phyloP scores from a whole-genome alignment of 352 stramenopile species.

The Pythium coloratum region DNA sequence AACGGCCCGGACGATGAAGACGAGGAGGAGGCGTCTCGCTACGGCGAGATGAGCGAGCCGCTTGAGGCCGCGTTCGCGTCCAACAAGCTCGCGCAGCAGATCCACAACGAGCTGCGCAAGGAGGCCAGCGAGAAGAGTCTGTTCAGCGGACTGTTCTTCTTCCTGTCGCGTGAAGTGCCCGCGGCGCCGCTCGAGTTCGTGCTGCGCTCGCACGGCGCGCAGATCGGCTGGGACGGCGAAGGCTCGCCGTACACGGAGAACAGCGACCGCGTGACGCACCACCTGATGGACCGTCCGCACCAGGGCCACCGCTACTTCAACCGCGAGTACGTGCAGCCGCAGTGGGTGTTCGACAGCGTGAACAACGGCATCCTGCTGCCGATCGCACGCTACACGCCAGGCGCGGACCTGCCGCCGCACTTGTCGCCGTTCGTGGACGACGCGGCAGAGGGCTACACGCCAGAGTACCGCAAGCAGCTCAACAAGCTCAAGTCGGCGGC shows the following conservation, averaged over 20 bases:
- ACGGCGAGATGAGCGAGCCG: conserved; percentile 89
- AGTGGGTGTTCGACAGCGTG: conserved; percentile 98
- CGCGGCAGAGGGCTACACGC: conserved; percentile 95
- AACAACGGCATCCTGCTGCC: conserved; percentile 97
- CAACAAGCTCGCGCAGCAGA: conserved; percentile 76
- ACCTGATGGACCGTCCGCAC: conserved; percentile 95
- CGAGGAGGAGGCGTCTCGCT: conserved; percentile 60
- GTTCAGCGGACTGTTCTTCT: conserved; percentile 88
- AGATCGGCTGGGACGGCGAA: conserved; percentile 94
- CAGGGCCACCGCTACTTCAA: conserved; percentile 88
- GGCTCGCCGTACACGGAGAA: conserved; percentile 90
- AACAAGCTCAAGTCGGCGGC: conserved; percentile 83
- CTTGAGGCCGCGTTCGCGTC: conserved; percentile 88
- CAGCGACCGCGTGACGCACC: conserved; percentile 96
- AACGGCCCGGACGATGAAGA: conserved; percentile 75
- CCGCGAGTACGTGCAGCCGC: conserved; percentile 98
- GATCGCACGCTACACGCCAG: conserved; percentile 92
- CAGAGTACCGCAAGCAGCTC: conserved; percentile 94
- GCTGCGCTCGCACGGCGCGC: conserved; percentile 92
- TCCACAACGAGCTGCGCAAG: conserved; percentile 82
- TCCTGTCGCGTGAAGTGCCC: conserved; percentile 95
- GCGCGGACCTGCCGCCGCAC: conserved; percentile 88
- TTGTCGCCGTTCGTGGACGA: conserved; percentile 98
- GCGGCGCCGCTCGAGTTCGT: conserved; percentile 95
- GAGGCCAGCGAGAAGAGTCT: conserved; percentile 72